Base-by-base conservation (phyloP, 192 early-diverging fungal genomes). In the Chytriomyces sp. region DNA sequence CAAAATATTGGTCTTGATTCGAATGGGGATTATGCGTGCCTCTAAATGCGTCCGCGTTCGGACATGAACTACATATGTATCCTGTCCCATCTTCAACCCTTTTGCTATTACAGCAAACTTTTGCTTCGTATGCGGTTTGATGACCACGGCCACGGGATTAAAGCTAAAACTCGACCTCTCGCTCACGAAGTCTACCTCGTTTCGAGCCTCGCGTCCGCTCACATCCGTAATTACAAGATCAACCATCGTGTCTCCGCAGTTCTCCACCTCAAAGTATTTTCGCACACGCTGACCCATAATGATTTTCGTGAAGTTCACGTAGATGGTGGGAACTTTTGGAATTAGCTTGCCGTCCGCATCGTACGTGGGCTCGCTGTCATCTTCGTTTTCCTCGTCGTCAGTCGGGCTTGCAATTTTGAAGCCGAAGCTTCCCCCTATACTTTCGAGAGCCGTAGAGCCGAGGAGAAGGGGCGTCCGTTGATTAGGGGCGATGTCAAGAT, bases 191-290 rank as follows among this genome's bases (percentile, higher is more conserved):
- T 71, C 70, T 5, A 60, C 41, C 14, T 79, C 57, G 2, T 72
- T 75, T 38, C 60, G 10, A 17, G 79, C 25, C 32, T 57, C 71
- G 28, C 31, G 28, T 3, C 80, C 79, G 3, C 66, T 60, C 39
- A 49, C 71, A 32, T 79, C 66, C 14, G 65, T 59, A 12, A 81
- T 67, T 3, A 66, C 77, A 19, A 86, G 17, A 26, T 83, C 81
- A 53, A 86, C 72, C 31, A 82, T 72, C 19, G 81, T 86, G 40
- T 83, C 85, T 30, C 85, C 85, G 30, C 75, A 76, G 59, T 86
- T 86, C 61, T 84, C 85, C 3, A 86, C 77, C 62, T 83, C 81
- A 70, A 86, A 86, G 49, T 74, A 73, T 53, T 86, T 86, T 28
- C 76, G 41, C 56, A 78, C 77, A 25, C 77, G 67, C 56, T 72